phyloP scores from a whole-genome alignment of 768 basidiomycete species.

The Hericium rajendrae region DNA sequence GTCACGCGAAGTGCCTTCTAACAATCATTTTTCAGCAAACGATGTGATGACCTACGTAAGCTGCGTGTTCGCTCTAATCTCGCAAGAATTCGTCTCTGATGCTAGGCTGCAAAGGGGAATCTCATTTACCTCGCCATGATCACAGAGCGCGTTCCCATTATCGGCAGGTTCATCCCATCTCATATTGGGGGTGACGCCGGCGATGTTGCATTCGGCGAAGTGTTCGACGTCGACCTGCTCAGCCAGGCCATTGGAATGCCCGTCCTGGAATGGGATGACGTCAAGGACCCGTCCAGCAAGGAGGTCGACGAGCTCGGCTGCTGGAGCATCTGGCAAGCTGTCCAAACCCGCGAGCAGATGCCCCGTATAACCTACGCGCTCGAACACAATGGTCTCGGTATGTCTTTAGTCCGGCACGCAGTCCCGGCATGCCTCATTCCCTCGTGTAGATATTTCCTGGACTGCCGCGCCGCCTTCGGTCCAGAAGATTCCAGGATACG shows the following conservation, averaged over 20 bases:
- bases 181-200: constrained; percentile 28
- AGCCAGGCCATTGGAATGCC: constrained; percentile 25
- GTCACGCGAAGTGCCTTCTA: background rate
- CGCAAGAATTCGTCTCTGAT: background rate
- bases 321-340: constrained; percentile 33
- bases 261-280: constrained; percentile 33
- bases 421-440: background rate
- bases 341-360: constrained; percentile 18
- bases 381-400: constrained; percentile 22
- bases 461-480: constrained; percentile 24
- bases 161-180: constrained; percentile 32
- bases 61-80: background rate
- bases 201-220: constrained; percentile 27
- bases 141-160: constrained; percentile 29
- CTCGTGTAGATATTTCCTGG: constrained; percentile 25
- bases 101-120: constrained; percentile 20
- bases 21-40: constrained; percentile 39
- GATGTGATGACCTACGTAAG: constrained; percentile 68
- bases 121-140: constrained; percentile 31
- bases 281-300: constrained; percentile 26
- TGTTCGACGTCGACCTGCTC: constrained; percentile 32
- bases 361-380: constrained; percentile 21
- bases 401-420: background rate
- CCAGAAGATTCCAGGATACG: constrained; percentile 22
- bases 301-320: constrained; percentile 30